phyloP scores from a whole-genome alignment of 345 rosid species.

The Linum trigynum region DNA sequence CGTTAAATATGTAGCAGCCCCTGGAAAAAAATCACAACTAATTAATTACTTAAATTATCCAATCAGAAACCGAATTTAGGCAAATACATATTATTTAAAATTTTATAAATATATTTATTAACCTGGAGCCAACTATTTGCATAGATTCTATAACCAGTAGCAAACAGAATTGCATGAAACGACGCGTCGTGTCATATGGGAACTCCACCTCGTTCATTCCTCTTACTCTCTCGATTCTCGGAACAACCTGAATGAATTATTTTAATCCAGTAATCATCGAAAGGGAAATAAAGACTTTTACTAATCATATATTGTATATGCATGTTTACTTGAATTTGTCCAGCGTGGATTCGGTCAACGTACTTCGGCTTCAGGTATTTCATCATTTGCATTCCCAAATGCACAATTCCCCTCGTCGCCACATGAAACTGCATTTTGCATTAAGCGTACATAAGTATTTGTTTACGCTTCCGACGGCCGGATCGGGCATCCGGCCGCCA shows the following conservation, averaged over 20 bases:
- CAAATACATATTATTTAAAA: too few relatives aligned
- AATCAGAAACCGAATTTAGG: too few relatives aligned
- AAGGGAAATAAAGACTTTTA: not conserved
- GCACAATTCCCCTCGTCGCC: not conserved
- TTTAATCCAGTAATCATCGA: not conserved
- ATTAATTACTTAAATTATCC: too few relatives aligned
- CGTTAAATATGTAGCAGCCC: not conserved
- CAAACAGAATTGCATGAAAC: slow-evolving; percentile 1
- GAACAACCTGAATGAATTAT: not conserved
- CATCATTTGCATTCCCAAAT: not conserved
- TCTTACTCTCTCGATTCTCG: not conserved
- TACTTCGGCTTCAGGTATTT: not conserved
- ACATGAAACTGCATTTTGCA: not conserved
- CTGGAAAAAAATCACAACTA: not conserved
- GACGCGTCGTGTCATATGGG: not conserved
- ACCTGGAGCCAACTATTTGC: slow-evolving; percentile 12
- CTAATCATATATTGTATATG: not conserved
- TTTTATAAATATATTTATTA: too few relatives aligned
- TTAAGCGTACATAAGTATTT: too few relatives aligned
- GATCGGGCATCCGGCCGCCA: too few relatives aligned
- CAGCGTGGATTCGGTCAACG: slow-evolving; percentile 12
- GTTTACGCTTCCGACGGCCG: too few relatives aligned
- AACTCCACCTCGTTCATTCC: not conserved
- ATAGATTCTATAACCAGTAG: slow-evolving; percentile 10
- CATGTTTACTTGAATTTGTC: slow-evolving; percentile 14